Evolutionary conservation across 2,329 filamentous ascomycete species (phyloP).

Genomic region (Sporothrix inflata): DNA sequence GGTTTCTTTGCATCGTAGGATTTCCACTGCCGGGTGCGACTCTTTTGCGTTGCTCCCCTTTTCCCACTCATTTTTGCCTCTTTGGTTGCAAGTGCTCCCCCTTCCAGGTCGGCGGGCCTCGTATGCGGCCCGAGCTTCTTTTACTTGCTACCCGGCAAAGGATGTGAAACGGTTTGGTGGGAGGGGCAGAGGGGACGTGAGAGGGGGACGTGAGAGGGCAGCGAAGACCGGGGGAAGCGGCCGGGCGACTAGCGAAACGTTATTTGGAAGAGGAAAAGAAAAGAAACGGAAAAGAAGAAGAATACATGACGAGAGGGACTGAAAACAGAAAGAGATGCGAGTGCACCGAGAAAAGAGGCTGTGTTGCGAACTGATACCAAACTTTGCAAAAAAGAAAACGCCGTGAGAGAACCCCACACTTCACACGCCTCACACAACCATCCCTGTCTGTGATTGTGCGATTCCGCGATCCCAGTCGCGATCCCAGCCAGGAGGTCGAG

Average conservation of each 20-base stretch:
- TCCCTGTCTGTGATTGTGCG: not conserved
- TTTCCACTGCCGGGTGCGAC: conserved; percentile 8
- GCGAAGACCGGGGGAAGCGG: not conserved
- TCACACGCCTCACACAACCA: not conserved
- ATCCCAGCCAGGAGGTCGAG: not conserved
- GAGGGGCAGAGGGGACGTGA: not conserved
- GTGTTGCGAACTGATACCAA: not conserved
- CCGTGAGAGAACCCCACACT: not conserved
- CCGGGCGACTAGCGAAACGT: conserved; percentile 15
- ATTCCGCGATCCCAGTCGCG: not conserved
- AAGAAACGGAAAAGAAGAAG: not conserved
- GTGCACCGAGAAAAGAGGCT: not conserved
- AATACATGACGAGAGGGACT: not conserved
- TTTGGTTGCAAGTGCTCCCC: not conserved
- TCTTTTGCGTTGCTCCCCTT: not conserved
- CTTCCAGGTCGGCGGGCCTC: not conserved
- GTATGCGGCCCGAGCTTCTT: conserved; percentile 14
- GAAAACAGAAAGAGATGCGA: conserved; percentile 18
- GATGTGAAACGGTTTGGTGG: not conserved
- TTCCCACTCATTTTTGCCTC: too few relatives aligned
- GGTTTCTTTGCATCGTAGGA: not conserved
- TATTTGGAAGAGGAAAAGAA: not conserved
- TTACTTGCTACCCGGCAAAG: not conserved
- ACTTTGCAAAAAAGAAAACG: not conserved
- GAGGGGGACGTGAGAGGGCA: not conserved